Base-by-base conservation (phyloP, 225 moss, liverwort and hornwort genomes). In the Physcomitrium patens region DNA sequence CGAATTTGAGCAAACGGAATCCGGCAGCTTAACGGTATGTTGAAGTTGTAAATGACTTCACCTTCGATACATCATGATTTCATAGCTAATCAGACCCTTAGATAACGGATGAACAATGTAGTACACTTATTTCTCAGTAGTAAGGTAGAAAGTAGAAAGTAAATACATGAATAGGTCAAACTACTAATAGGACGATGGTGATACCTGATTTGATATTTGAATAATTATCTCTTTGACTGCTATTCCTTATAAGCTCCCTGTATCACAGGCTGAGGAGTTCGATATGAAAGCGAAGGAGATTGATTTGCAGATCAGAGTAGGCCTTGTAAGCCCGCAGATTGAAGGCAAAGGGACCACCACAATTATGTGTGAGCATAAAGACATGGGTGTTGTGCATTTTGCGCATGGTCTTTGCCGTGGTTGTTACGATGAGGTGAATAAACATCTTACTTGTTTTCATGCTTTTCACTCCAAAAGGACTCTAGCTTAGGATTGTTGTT, bases 1-100 rank as follows among this genome's bases (percentile, higher is more conserved):
- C 79, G 99, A 99, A 73, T 99, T 99, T 64, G 95, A 95, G 83
- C 87, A 89, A 80, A 99, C 99, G 61, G 99, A 93, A 82, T 95
- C 99, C 65, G 92, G 99, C 73, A 95, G 90, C 85, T 87, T 99
- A 78, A 99, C 99, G 83, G 99, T 99, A 87, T 75, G 68, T 73
- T 26, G 58, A 20, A 57, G 49, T 67, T 57, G 59, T 62, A 70
- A 57, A 42, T 11, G 31, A 59, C 10, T 9, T 53, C 10, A 17
- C 62, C 60, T 7, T 70, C 65, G 52, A 37, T 10, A 15, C 45
- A 22, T 50, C n/a, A 57, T 63, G 62, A 63, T 76, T 64, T 66
- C n/a, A 12, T 49, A 43, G 23, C 43, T 65, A n/a, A 0, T 2
- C 58, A 50, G 50, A 23, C 69, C 10, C 43, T 69, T n/a, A 45